A percentile compares a stretch with the other conserved stretches of the same genome.
phyloP scores from a whole-genome alignment of 176 grass and related monocot genomes.

The Areca catechu region DNA sequence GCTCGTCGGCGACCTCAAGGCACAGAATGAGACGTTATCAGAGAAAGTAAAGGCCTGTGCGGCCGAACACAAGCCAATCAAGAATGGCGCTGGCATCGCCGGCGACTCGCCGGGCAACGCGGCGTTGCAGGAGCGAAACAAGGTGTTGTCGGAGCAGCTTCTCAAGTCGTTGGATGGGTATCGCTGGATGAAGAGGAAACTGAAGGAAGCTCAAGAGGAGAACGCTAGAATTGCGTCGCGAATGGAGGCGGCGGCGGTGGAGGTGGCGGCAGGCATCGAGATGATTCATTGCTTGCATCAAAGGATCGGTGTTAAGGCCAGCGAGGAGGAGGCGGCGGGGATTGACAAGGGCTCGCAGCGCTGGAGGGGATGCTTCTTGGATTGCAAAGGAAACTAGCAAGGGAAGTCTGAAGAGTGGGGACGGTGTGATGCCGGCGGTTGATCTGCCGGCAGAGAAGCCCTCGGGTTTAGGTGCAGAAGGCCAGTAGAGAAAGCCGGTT shows the following conservation, averaged over 20 bases:
- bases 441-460: not conserved
- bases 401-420: not conserved
- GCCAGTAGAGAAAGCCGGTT: not conserved
- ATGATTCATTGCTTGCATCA: not conserved
- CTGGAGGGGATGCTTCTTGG: conserved; percentile 2
- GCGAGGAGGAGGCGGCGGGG: not conserved
- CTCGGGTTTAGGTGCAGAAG: not conserved
- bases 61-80: not conserved
- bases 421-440: conserved; percentile 4
- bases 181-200: conserved; percentile 8
- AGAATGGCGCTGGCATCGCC: not conserved
- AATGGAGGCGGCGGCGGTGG: not conserved
- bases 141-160: conserved; percentile 19
- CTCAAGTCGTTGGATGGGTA: conserved; percentile 4
- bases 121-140: conserved; percentile 19
- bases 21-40: conserved; percentile 19
- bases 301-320: not conserved
- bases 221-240: not conserved
- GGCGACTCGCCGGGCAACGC: not conserved
- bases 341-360: conserved; percentile 12
- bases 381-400: conserved; percentile 2
- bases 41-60: conserved; percentile 19
- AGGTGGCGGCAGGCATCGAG: not conserved
- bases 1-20: conserved; percentile 16
- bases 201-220: conserved; percentile 5